Percentiles rank a stretch among this genome's conserved stretches.
Evolutionary conservation across 1,284 basidiomycete genomes (phyloP).

Genomic region (Heliocybe sulcata): DNA sequence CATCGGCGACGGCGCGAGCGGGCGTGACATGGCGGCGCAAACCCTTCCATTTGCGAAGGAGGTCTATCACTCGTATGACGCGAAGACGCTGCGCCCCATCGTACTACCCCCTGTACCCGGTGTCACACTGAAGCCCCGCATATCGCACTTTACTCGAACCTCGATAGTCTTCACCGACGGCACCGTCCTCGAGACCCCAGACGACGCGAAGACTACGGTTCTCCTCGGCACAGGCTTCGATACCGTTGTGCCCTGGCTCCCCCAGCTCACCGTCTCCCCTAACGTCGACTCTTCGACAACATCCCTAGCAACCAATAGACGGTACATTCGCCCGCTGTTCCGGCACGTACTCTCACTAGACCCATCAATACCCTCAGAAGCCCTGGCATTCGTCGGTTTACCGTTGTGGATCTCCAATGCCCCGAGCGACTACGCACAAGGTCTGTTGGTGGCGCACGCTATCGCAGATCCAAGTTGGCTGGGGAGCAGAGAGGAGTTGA

Average conservation of each 20-base stretch:
- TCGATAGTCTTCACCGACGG: slow-evolving; percentile 41
- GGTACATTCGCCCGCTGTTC: slow-evolving; percentile 49
- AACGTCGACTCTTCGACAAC: slow-evolving; percentile 20
- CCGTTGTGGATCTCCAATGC: slow-evolving; percentile 36
- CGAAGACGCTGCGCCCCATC: slow-evolving; percentile 5
- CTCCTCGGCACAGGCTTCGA: slow-evolving; percentile 52
- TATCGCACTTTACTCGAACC: slow-evolving; percentile 37
- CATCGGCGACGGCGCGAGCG: slow-evolving; percentile 46
- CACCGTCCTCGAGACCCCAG: slow-evolving; percentile 26
- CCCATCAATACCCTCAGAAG: slow-evolving; percentile 34
- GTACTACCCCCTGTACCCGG: slow-evolving; percentile 7
- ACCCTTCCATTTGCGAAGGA: slow-evolving; percentile 30
- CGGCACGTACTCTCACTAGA: slow-evolving; percentile 45
- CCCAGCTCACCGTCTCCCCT: not conserved
- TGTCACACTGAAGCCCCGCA: slow-evolving; percentile 32
- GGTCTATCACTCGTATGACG: slow-evolving; percentile 38
- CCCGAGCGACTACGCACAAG: slow-evolving; percentile 44
- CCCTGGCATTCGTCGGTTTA: slow-evolving; percentile 48
- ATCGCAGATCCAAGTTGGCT: slow-evolving; percentile 35
- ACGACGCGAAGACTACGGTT: slow-evolving; percentile 35
- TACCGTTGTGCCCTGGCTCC: slow-evolving; percentile 33
- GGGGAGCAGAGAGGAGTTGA: slow-evolving; percentile 28
- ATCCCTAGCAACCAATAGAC: slow-evolving; percentile 37
- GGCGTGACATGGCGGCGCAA: slow-evolving; percentile 38
- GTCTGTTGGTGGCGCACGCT: slow-evolving; percentile 35